A percentile compares a stretch with the other conserved stretches of the same genome.
Evolutionary conservation across 1,284 basidiomycete species (phyloP).

Genomic region (Microstroma glucosiphilum): DNA sequence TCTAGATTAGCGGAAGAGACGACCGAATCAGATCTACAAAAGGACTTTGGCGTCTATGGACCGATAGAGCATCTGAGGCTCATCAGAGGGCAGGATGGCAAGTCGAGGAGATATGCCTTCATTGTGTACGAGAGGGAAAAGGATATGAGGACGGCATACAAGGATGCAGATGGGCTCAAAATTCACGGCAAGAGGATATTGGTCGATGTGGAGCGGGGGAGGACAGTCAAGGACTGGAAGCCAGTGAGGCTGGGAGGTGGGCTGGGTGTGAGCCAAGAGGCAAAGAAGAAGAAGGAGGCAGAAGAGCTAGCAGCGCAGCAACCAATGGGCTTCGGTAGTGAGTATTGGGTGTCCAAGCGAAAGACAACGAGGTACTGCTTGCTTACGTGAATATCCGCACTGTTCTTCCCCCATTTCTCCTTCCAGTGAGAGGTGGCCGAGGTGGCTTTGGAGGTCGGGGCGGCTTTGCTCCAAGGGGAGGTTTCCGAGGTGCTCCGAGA

Average conservation of each 20-base stretch:
- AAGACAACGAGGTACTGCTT: background rate
- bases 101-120: slow-evolving; percentile 88
- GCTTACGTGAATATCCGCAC: background rate
- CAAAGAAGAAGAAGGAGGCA: slow-evolving; percentile 51
- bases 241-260: slow-evolving; percentile 90
- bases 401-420: background rate
- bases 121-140: slow-evolving; percentile 94
- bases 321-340: slow-evolving; percentile 7
- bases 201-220: slow-evolving; percentile 94
- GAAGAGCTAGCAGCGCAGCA: slow-evolving; percentile 10
- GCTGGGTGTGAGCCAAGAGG: slow-evolving; percentile 68
- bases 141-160: slow-evolving; percentile 92
- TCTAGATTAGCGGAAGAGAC: slow-evolving; percentile 82
- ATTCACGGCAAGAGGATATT: slow-evolving; percentile 91
- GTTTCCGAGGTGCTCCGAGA: background rate
- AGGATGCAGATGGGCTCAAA: slow-evolving; percentile 94
- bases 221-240: slow-evolving; percentile 97
- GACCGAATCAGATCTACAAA: slow-evolving; percentile 80
- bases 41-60: slow-evolving; percentile 92
- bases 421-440: slow-evolving; percentile 15
- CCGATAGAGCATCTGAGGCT: slow-evolving; percentile 86
- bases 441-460: slow-evolving; percentile 43
- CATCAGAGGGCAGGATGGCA: slow-evolving; percentile 73
- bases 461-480: slow-evolving; percentile 44
- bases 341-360: background rate